Base-by-base conservation (phyloP, 106 monocot species). In the Apostasia ramifera region DNA sequence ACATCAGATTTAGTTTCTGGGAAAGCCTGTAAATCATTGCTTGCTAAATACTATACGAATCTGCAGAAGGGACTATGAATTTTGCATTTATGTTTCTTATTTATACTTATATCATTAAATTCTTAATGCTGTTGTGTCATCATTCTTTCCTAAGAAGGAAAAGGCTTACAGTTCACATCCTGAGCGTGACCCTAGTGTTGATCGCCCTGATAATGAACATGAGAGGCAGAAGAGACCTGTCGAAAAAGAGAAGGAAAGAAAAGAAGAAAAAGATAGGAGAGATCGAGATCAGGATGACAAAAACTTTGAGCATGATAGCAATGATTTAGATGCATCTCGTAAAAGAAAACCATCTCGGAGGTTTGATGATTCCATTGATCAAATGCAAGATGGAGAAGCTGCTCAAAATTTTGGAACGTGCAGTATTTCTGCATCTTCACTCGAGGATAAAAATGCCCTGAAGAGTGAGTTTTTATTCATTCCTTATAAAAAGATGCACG, bases 171-270 rank as follows among this genome's bases (percentile, higher is more conserved):
- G 61, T 48, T 55, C 81, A 60, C 80, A 66, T 55, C 60, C 67
- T 44, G 89, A 89, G 53, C 83, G 82, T 4, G 92, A 91, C 69
- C 76, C 73, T 44, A 92, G 91, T 66, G 89, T 92, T 44, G 87
- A 92, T 69, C 85, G 81, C 9, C 85, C 83, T 64, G 89, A 98
- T 57, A 65, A 50, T 39, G 97, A 97, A 63, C 84, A 85, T 78
- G 97, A 85, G 13, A 81, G 71, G 49, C 77, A 88, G 52, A 83
- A 71, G 66, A 81, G 80, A 70, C 85, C 81, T 47, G 53, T 56
- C 73, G 92, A 98, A 57, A 90, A 89, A 76, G 90, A 91, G 72
- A 90, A 76, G 52, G 91, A 91, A 52, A 83, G 85, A 66, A 91
- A 88, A 67, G 90, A 89, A 72, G 89, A 86, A 47, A 80, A 72